Evolutionary conservation across 1,284 basidiomycete species (phyloP).

Genomic region (Anthracocystis panici-leucophaei): DNA sequence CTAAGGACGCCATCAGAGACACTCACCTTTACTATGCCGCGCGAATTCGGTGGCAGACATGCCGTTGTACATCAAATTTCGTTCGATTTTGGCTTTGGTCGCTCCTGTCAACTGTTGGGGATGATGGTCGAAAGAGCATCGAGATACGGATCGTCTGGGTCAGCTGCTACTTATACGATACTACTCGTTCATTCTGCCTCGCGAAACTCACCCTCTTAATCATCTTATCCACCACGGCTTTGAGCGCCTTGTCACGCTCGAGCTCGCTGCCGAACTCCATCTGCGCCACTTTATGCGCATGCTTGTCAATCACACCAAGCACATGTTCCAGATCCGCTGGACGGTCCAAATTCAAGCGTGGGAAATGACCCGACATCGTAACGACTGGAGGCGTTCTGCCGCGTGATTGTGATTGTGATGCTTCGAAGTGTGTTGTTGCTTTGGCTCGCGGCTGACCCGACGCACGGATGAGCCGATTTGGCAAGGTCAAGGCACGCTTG

Average conservation of each 20-base stretch:
- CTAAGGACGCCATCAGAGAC: not conserved
- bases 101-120: slow-evolving; percentile 34
- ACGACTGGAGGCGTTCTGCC: not conserved
- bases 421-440: not conserved
- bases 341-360: slow-evolving; percentile 36
- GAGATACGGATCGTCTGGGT: not conserved
- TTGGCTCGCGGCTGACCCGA: not conserved
- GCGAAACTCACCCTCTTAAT: slow-evolving; percentile 32
- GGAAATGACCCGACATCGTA: slow-evolving; percentile 47
- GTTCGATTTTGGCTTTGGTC: slow-evolving; percentile 43
- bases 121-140: not conserved
- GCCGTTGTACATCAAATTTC: slow-evolving; percentile 45
- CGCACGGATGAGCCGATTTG: slow-evolving; percentile 3
- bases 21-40: slow-evolving; percentile 47
- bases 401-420: not conserved
- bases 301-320: slow-evolving; percentile 25
- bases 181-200: not conserved
- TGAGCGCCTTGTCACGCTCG: slow-evolving; percentile 39
- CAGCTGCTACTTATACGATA: not conserved
- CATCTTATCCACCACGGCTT: slow-evolving; percentile 34
- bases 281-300: slow-evolving; percentile 45
- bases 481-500: not conserved
- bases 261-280: slow-evolving; percentile 52
- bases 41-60: slow-evolving; percentile 38
- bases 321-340: slow-evolving; percentile 47